These are phyloP conservation scores for Hypoxylon lienhwacheense DNA, from an alignment of 495 filamentous ascomycete species.

Conservation along the genomic window DNA sequence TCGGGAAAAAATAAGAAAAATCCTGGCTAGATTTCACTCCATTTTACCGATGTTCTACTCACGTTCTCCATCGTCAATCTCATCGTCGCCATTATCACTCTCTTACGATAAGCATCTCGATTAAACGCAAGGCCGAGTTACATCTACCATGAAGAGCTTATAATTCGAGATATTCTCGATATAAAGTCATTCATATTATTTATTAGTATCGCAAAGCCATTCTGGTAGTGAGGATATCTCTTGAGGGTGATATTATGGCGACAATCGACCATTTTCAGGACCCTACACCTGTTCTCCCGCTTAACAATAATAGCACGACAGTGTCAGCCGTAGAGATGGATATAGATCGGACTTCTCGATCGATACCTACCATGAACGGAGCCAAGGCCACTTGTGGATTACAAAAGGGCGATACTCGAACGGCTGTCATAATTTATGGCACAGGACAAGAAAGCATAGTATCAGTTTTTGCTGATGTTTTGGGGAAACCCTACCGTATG, in stretches of 20 bases:
- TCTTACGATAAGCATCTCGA: conserved; percentile 14
- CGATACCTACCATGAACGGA: conserved; percentile 34
- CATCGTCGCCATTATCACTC: too few species aligned
- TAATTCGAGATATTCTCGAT: conserved; percentile 15
- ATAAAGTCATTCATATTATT: conserved; percentile 7
- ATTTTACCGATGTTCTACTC: too few species aligned
- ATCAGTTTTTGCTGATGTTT: conserved; percentile 65
- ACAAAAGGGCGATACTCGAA: conserved; percentile 52
- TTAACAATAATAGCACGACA: conserved; percentile 33
- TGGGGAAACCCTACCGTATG: conserved; percentile 66
- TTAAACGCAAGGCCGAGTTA: conserved; percentile 3
- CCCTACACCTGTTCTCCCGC: conserved; percentile 41
- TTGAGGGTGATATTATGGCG: conserved; percentile 38
- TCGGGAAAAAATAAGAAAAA: too few species aligned
- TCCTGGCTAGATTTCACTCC: too few species aligned
- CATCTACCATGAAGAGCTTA: conserved; percentile 29
- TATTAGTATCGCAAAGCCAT: conserved; percentile 9
- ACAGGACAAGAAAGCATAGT: conserved; percentile 66
- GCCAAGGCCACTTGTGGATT: conserved; percentile 41
- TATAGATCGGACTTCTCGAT: conserved; percentile 20
- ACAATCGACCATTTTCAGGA: conserved; percentile 43
- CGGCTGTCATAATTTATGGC: conserved; percentile 63
- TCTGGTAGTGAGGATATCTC: conserved; percentile 8
- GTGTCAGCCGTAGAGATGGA: conserved; percentile 38
- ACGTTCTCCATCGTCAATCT: too few species aligned